Conservation (phyloP, 1,284 basidiomycete species). For the Leccinum subrobustum region DNA sequence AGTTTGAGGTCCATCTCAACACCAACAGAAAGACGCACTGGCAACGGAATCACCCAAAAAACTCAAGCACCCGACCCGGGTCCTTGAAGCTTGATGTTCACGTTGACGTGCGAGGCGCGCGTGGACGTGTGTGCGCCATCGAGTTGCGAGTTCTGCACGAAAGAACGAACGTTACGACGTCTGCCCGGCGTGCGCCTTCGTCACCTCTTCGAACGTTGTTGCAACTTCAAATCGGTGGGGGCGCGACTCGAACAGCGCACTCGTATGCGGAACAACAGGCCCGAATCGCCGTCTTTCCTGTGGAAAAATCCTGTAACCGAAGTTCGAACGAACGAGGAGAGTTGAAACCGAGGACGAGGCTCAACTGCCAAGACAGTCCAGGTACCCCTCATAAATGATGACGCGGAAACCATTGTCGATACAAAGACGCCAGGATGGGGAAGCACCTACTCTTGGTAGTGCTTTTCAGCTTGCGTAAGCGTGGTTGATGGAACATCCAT, state of each 20-base stretch:
- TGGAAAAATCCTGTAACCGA: background rate
- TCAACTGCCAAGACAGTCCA: background rate
- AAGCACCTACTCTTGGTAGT: conserved; percentile 25
- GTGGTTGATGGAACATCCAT: background rate
- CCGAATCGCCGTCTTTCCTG: conserved; percentile 47
- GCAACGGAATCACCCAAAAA: too few species aligned
- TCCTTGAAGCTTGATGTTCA: too few species aligned
- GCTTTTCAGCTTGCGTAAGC: conserved; percentile 33
- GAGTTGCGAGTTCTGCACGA: too few species aligned
- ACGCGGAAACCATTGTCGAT: too few species aligned
- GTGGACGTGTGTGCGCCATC: too few species aligned
- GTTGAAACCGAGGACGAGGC: conserved; percentile 24
- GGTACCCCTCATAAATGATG: too few species aligned
- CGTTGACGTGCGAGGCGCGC: too few species aligned
- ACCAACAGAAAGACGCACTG: too few species aligned
- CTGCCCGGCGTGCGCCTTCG: too few species aligned
- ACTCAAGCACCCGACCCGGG: too few species aligned
- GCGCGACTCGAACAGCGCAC: conserved; percentile 53
- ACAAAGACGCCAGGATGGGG: conserved; percentile 10
- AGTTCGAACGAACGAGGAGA: conserved; percentile 21
- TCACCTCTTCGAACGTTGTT: conserved; percentile 1
- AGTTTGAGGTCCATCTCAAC: too few species aligned
- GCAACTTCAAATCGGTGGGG: background rate
- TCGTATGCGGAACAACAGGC: conserved; percentile 57
- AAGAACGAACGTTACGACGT: too few species aligned